A percentile compares a stretch with the other conserved stretches of the same genome.
Conservation (phyloP, 2,329 filamentous ascomycete genomes). For the Raffaelea albimanens region DNA sequence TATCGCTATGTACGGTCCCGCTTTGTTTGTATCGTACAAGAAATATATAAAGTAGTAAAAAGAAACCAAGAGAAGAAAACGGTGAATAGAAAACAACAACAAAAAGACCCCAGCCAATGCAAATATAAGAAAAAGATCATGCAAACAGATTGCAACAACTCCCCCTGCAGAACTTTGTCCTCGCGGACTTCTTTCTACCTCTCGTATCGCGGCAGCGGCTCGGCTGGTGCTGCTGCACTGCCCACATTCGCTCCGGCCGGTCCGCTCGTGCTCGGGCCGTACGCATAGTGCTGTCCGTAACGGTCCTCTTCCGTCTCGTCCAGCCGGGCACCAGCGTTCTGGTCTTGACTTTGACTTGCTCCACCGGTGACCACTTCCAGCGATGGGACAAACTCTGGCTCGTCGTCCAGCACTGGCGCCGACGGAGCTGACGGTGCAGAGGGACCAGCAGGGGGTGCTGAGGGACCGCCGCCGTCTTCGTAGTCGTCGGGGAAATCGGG, state of each 20-base stretch:
- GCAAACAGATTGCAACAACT: too few species aligned
- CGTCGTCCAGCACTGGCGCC: slow-evolving; percentile 8
- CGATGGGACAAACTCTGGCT: not conserved
- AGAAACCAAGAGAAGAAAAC: too few species aligned
- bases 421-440: slow-evolving; percentile 14
- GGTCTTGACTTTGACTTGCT: not conserved
- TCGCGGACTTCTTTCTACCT: slow-evolving; percentile 5
- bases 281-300: slow-evolving; percentile 19
- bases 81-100: too few species aligned
- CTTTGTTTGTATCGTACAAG: too few species aligned
- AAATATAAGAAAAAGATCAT: too few species aligned
- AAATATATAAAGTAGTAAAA: too few species aligned
- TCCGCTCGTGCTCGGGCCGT: slow-evolving; percentile 5
- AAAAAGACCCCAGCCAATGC: too few species aligned
- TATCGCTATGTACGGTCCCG: too few species aligned
- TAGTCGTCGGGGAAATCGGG: slow-evolving; percentile 47
- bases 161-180: too few species aligned
- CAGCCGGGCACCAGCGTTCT: not conserved
- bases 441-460: too few species aligned
- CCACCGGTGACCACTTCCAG: too few species aligned
- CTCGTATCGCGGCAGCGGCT: slow-evolving; percentile 19
- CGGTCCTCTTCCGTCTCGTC: slow-evolving; percentile 4
- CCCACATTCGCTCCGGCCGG: not conserved
- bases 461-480: slow-evolving; percentile 22
- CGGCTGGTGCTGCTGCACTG: slow-evolving; percentile 1